A percentile compares a stretch with the other conserved stretches of the same genome.
These are phyloP conservation scores for Tolypocladium sp. DNA, from an alignment of 2,329 filamentous ascomycete genomes.

Conservation along the genomic window DNA sequence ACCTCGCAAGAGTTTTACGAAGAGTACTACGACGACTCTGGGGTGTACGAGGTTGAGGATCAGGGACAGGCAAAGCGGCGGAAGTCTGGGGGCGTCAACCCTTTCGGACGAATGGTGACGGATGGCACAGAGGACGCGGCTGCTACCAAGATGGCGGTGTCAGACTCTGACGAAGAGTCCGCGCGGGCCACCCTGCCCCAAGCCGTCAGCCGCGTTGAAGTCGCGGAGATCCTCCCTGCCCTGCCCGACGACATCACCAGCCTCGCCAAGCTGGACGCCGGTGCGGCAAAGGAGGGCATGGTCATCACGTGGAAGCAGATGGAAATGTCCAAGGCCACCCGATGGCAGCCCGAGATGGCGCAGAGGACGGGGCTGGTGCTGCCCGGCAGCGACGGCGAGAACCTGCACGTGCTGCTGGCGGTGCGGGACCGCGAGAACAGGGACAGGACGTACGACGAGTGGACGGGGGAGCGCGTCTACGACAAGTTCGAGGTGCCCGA, in stretches of 20 bases:
- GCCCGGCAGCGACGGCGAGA: slow-evolving; percentile 38
- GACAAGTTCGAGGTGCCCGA: slow-evolving; percentile 69
- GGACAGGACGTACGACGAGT: slow-evolving; percentile 52
- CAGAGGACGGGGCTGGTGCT: slow-evolving; percentile 59
- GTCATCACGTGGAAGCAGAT: slow-evolving; percentile 62
- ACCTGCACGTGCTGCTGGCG: slow-evolving; percentile 56
- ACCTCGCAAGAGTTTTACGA: slow-evolving; percentile 24
- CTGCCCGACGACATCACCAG: slow-evolving; percentile 47
- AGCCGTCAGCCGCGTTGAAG: neutral
- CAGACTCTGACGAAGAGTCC: neutral
- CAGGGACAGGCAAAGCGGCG: neutral
- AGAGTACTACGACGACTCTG: slow-evolving; percentile 17
- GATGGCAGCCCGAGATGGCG: slow-evolving; percentile 57
- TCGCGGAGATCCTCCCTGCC: slow-evolving; percentile 51
- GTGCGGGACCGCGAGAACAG: slow-evolving; percentile 54
- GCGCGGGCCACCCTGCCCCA: neutral
- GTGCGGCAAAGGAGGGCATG: slow-evolving; percentile 46
- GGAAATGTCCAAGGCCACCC: slow-evolving; percentile 49
- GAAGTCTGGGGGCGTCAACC: neutral
- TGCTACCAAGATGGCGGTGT: slow-evolving; percentile 2
- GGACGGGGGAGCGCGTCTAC: slow-evolving; percentile 64
- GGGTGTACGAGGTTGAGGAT: slow-evolving; percentile 21
- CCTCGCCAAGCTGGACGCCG: slow-evolving; percentile 40
- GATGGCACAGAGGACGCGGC: neutral
- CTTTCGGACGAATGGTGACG: neutral